Evolutionary conservation across 495 filamentous ascomycete genomes (phyloP).

Genomic region (Cladorrhinum samala): DNA sequence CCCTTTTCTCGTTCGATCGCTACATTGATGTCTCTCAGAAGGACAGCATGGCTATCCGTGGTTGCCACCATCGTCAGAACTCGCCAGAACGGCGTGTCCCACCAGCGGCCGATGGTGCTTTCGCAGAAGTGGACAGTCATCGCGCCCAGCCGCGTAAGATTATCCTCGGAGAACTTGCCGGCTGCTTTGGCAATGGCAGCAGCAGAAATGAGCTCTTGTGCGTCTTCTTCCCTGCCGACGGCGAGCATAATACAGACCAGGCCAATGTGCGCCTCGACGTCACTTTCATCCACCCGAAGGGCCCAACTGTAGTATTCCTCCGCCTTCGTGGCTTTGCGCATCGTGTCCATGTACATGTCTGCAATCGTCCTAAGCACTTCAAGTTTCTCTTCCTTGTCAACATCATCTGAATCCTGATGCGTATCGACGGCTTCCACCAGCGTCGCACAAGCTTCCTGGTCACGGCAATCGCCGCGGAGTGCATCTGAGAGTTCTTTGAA

Average conservation of each 20-base stretch:
- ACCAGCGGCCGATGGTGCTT: not conserved
- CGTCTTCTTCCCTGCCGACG: not conserved
- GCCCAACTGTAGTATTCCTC: not conserved
- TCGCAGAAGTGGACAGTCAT: not conserved
- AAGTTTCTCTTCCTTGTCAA: not conserved
- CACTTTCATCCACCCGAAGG: not conserved
- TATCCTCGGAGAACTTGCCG: not conserved
- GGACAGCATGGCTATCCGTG: not conserved
- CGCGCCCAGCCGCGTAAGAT: not conserved
- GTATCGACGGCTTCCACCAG: no score
- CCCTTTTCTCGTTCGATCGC: not conserved
- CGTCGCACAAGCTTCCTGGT: no score
- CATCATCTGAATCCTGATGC: no score
- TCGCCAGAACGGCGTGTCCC: not conserved
- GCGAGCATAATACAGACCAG: not conserved
- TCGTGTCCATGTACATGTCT: not conserved
- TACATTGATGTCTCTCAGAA: not conserved
- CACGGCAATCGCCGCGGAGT: no score
- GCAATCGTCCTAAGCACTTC: not conserved
- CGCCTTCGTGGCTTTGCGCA: not conserved
- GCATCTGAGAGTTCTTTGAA: no score
- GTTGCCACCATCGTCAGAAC: not conserved
- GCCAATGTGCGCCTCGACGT: not conserved
- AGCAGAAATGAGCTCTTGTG: not conserved
- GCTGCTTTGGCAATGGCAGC: not conserved